Base-by-base conservation (phyloP, 2,329 filamentous ascomycete species). In the Aspergillus neoniger region DNA sequence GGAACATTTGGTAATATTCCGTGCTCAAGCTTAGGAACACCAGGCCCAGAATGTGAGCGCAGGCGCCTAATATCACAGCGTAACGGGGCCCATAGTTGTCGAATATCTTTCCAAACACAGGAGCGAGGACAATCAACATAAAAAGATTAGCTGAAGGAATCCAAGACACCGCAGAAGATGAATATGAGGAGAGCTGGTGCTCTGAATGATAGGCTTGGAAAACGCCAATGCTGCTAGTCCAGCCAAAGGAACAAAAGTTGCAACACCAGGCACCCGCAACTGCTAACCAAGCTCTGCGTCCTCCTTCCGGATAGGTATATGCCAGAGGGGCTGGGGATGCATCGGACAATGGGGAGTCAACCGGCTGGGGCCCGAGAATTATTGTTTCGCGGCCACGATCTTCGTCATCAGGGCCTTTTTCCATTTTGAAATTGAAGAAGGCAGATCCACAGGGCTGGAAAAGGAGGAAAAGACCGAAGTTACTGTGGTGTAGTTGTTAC, bases 71-170 rank as follows among this genome's bases (percentile, higher is more conserved):
- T 1, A 81, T 36, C 3, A 85, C 69, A 0, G 89, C 74, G 44
- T 77, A 80, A 28, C 82, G 80, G 0, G 87, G 86, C 0, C 88
- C 88, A 62, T 85, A 83, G 58, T 79, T 83, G 67, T 90, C 88
- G 65, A 82, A 88, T 0, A 87, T 49, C 57, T 84, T 85, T 1
- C 88, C 88, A 14, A 86, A 80, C 3, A 89, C 66, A 0, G 85
- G 85, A 0, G 52, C 55, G 3, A 39, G 32, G 7, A 32, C 19
- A 17, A 61, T 56, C 30, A 61, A 32, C 21, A 63, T 54, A 30
- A 61, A 63, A 23, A 61, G 25, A 62, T 86, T 81, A 7, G 86
- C 70, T 0, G 83, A 84, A 0, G 83, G 79, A 52, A 88, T 87
- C 85, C 85, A 88, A 9, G 85, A 77, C 9, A 88, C 51, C 9